These are phyloP conservation scores for Lantana camara DNA, from an alignment of 257 asterid genomes.

Conservation along the genomic window DNA sequence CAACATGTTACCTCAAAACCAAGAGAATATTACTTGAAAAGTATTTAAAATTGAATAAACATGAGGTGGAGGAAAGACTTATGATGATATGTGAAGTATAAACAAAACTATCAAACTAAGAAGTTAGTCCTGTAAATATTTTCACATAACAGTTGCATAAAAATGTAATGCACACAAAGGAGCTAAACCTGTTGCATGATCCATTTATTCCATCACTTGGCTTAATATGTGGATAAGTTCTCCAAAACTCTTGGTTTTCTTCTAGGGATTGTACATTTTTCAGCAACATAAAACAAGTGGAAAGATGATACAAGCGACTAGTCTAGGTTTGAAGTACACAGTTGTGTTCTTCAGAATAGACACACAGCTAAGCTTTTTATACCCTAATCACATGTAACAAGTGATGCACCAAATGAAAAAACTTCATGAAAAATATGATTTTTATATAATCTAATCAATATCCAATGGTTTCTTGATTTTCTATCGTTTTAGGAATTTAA, in stretches of 20 bases:
- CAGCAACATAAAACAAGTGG: too few species aligned
- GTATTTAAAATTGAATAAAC: background rate
- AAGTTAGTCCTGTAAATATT: conserved; percentile 10
- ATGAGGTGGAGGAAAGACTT: background rate
- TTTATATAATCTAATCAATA: too few species aligned
- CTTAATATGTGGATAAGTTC: background rate
- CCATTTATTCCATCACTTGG: conserved; percentile 14
- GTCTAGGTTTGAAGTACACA: too few species aligned
- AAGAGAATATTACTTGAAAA: too few species aligned
- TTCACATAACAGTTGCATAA: background rate
- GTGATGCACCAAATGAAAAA: background rate
- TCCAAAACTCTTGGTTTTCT: conserved; percentile 1
- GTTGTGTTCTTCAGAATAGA: too few species aligned
- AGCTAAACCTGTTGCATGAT: background rate
- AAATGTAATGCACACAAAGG: background rate
- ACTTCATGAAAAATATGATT: too few species aligned
- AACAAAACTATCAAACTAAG: conserved; percentile 1
- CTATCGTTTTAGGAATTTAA: background rate
- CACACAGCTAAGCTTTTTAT: too few species aligned
- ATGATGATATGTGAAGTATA: conserved; percentile 14
- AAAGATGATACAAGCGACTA: too few species aligned
- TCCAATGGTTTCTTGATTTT: too few species aligned
- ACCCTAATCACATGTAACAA: background rate
- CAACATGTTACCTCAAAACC: conserved; percentile 6
- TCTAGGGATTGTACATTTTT: too few species aligned